These are phyloP conservation scores for Gentiana dahurica DNA, from an alignment of 257 asterid species.

Conservation along the genomic window DNA sequence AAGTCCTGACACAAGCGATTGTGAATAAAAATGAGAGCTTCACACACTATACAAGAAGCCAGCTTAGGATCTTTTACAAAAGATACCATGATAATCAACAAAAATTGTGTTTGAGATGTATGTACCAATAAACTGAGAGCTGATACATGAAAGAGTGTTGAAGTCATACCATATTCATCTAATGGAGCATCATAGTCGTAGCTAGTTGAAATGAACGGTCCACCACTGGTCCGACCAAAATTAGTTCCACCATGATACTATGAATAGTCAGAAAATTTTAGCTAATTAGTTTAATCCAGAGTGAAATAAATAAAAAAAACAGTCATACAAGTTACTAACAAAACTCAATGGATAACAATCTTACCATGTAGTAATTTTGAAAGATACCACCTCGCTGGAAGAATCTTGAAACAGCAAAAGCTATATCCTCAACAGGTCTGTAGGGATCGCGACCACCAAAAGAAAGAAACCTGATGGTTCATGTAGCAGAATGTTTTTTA, in stretches of 20 bases:
- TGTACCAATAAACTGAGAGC: neutral
- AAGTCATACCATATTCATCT: constrained; percentile 70
- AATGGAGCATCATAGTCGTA: constrained; percentile 95
- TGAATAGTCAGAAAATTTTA: neutral
- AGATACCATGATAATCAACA: constrained; percentile 1
- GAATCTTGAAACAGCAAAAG: constrained; percentile 85
- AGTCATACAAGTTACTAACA: no score
- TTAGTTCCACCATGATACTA: constrained; percentile 97
- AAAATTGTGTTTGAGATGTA: neutral
- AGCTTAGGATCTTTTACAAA: neutral
- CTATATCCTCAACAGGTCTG: constrained; percentile 83
- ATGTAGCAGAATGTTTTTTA: neutral
- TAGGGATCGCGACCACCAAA: constrained; percentile 70
- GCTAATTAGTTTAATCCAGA: neutral
- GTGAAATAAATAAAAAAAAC: no score
- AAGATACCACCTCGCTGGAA: constrained; percentile 89
- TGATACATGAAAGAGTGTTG: neutral
- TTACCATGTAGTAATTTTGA: constrained; percentile 93
- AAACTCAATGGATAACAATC: neutral
- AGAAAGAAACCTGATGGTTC: constrained; percentile 50
- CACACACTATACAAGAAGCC: neutral
- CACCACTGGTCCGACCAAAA: constrained; percentile 76
- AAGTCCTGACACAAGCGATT: constrained; percentile 30
- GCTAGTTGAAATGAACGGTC: constrained; percentile 80
- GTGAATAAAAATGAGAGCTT: neutral